A percentile compares a stretch with the other conserved stretches of the same genome.
phyloP scores from a whole-genome alignment of 2,329 filamentous ascomycete species.

The Colletotrichum aenigma region DNA sequence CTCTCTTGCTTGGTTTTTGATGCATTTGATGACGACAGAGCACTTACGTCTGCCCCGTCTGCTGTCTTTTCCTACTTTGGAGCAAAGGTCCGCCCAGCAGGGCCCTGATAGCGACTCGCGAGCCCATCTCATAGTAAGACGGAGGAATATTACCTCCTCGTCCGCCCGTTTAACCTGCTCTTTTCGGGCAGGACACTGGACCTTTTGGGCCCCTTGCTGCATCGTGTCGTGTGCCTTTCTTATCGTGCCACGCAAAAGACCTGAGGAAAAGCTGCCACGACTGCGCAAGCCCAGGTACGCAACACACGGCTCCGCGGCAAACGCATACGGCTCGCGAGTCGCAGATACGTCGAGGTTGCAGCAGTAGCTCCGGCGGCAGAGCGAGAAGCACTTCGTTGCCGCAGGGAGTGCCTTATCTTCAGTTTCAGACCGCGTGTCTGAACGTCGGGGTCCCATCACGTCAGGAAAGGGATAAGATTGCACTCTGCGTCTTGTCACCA shows the following conservation, averaged over 20 bases:
- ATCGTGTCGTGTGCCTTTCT: not conserved
- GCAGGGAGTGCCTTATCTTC: not conserved
- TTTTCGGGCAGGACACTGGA: not conserved
- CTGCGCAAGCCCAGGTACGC: not conserved
- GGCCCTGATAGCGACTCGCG: not conserved
- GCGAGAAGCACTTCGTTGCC: not conserved
- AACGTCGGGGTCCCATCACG: not conserved
- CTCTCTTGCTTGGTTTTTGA: not conserved
- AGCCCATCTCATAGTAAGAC: not conserved
- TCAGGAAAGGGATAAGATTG: conserved; percentile 8
- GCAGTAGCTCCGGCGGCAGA: not conserved
- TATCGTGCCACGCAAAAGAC: not conserved
- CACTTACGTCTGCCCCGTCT: not conserved
- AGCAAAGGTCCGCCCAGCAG: not conserved
- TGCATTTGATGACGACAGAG: not conserved
- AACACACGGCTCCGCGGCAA: not conserved
- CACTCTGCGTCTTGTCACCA: not conserved
- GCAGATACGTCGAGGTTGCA: not conserved
- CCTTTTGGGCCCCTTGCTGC: not conserved
- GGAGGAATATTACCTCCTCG: not conserved
- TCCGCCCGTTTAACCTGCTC: not conserved
- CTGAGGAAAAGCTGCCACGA: not conserved
- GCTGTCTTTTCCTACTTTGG: not conserved
- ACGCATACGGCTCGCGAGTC: not conserved
- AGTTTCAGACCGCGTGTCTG: conserved; percentile 6